Evolutionary conservation across 345 rosid genomes (phyloP).

Genomic region (Triadica sebifera): DNA sequence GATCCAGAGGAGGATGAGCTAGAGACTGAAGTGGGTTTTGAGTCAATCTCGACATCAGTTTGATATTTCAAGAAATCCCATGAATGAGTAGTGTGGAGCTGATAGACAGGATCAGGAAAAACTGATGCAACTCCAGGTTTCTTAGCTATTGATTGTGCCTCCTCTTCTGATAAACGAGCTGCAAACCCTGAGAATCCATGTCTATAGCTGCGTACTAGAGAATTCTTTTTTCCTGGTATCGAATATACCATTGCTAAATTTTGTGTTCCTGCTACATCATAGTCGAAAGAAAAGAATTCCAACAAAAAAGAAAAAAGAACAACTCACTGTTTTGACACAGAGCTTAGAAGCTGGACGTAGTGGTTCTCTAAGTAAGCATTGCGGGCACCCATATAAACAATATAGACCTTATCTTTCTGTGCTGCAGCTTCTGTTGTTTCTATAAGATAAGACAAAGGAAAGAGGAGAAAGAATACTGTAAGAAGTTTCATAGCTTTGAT

Average conservation of each 20-base stretch:
- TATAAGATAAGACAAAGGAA: slow-evolving; percentile 15
- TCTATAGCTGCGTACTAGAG: slow-evolving; percentile 45
- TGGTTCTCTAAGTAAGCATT: slow-evolving; percentile 29
- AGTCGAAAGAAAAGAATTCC: too few relatives aligned
- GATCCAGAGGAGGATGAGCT: slow-evolving; percentile 30
- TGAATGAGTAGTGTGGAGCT: slow-evolving; percentile 87
- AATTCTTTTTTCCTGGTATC: slow-evolving; percentile 41
- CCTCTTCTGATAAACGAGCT: slow-evolving; percentile 65
- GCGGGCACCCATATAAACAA: slow-evolving; percentile 68
- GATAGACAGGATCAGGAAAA: slow-evolving; percentile 55
- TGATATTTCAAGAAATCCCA: slow-evolving; percentile 86
- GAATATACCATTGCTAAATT: slow-evolving; percentile 18
- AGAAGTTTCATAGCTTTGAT: slow-evolving; percentile 39
- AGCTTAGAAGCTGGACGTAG: slow-evolving; percentile 48
- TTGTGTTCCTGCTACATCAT: too few relatives aligned
- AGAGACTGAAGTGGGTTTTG: slow-evolving; percentile 33
- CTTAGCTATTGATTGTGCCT: slow-evolving; percentile 50
- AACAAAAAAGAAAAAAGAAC: too few relatives aligned
- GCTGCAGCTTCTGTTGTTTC: slow-evolving; percentile 21
- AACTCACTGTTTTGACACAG: slow-evolving; percentile 41
- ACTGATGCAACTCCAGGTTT: slow-evolving; percentile 69
- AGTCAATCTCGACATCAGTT: slow-evolving; percentile 45
- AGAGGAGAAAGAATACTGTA: slow-evolving; percentile 12
- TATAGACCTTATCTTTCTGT: slow-evolving; percentile 44
- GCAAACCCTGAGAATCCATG: slow-evolving; percentile 80